phyloP scores from a whole-genome alignment of 2,329 filamentous ascomycete genomes.

The Teratosphaeriaceae sp. region DNA sequence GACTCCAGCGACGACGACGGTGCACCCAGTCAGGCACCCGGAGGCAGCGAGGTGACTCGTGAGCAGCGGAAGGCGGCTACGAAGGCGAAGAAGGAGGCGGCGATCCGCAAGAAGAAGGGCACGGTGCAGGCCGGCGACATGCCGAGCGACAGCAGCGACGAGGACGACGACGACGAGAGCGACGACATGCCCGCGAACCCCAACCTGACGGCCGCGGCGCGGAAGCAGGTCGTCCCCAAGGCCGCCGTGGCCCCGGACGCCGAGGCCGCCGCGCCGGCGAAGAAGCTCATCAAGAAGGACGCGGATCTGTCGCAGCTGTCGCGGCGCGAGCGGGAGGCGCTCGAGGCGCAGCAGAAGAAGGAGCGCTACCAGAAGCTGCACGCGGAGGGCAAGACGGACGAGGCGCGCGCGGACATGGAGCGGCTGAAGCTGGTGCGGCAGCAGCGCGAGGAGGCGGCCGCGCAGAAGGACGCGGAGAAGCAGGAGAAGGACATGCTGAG shows the following conservation, averaged over 20 bases:
- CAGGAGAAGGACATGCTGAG: conserved; percentile 48
- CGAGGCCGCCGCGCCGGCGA: conserved; percentile 39
- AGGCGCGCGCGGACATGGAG: conserved; percentile 83
- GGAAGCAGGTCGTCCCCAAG: conserved; percentile 56
- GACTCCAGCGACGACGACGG: conserved; percentile 36
- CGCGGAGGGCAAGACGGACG: conserved; percentile 91
- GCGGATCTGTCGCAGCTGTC: conserved; percentile 51
- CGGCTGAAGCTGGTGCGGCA: conserved; percentile 75
- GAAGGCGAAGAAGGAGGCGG: conserved; percentile 86
- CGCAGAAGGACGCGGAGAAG: conserved; percentile 65
- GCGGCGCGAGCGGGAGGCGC: conserved; percentile 65
- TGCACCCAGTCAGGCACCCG: conserved; percentile 31
- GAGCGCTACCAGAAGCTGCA: conserved; percentile 89
- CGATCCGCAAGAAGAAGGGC: conserved; percentile 66
- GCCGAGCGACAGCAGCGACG: conserved; percentile 58
- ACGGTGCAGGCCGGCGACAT: conserved; percentile 78
- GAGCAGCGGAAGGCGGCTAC: conserved; percentile 83
- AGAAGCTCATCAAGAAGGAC: conserved; percentile 52
- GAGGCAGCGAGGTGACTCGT: conserved; percentile 57
- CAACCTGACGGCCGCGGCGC: conserved; percentile 66
- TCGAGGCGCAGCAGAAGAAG: conserved; percentile 81
- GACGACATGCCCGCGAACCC: conserved; percentile 77
- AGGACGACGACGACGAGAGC: conserved; percentile 51
- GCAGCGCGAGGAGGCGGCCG: conserved; percentile 77
- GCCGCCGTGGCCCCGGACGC: conserved; percentile 33